phyloP scores from a whole-genome alignment of 2,329 filamentous ascomycete species.

The Paraconiothyrium brasiliense region DNA sequence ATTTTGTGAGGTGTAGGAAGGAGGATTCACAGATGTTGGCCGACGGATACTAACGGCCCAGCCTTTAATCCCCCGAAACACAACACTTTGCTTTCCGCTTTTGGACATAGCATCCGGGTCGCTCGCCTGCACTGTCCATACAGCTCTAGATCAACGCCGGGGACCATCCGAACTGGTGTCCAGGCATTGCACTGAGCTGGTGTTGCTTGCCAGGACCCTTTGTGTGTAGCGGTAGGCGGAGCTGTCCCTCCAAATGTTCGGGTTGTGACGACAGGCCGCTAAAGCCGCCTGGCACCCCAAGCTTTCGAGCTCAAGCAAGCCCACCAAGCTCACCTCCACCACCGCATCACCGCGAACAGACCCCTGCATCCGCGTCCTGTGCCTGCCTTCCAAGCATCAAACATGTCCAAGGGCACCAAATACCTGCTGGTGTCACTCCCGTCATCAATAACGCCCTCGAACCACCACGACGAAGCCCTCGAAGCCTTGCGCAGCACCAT shows the following conservation, averaged over 20 bases:
- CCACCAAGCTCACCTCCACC: slow-evolving; percentile 30
- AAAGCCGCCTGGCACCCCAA: slow-evolving; percentile 24
- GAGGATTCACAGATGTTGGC: background rate
- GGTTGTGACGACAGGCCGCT: slow-evolving; percentile 20
- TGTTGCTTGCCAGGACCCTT: background rate
- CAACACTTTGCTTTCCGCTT: slow-evolving; percentile 17
- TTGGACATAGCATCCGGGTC: slow-evolving; percentile 20
- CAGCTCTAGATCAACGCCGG: slow-evolving; percentile 23
- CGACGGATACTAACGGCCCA: slow-evolving; percentile 26
- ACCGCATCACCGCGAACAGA: slow-evolving; percentile 13
- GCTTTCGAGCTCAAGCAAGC: slow-evolving; percentile 30
- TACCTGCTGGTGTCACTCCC: slow-evolving; percentile 93
- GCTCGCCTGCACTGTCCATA: slow-evolving; percentile 26
- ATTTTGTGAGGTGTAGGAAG: slow-evolving; percentile 31
- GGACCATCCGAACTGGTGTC: background rate
- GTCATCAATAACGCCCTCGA: slow-evolving; percentile 82
- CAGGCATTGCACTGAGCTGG: background rate
- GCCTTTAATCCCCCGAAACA: background rate
- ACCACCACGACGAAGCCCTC: slow-evolving; percentile 82
- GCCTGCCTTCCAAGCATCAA: slow-evolving; percentile 31
- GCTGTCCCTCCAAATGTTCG: background rate
- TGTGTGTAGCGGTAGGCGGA: background rate
- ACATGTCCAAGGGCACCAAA: slow-evolving; percentile 62
- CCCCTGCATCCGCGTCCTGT: slow-evolving; percentile 22
- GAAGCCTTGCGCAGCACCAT: slow-evolving; percentile 77